Evolutionary conservation across 2,329 filamentous ascomycete species (phyloP).

Genomic region (Dothistroma septosporum): DNA sequence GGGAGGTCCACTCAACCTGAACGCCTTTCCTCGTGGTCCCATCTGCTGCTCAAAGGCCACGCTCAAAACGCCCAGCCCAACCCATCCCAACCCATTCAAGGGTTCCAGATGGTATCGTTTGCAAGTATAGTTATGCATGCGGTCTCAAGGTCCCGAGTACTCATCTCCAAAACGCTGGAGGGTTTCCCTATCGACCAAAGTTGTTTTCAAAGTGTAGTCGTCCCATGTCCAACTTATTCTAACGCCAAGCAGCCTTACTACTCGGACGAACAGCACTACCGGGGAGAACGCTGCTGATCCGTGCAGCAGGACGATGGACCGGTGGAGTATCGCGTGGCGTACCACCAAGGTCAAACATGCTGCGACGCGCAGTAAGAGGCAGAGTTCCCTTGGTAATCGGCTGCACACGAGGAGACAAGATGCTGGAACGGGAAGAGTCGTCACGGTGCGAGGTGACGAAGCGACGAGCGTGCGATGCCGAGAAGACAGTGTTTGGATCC

Average conservation of each 20-base stretch:
- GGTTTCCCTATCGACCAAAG: background rate
- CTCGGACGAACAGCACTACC: slow-evolving; percentile 7
- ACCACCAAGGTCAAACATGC: slow-evolving; percentile 19
- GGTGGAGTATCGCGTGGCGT: slow-evolving; percentile 1
- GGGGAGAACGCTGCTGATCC: slow-evolving; percentile 9
- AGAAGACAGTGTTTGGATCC: slow-evolving; percentile 56
- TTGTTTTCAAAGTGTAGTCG: background rate
- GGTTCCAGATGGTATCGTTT: background rate
- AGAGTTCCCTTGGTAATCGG: slow-evolving; percentile 52
- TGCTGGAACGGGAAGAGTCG: slow-evolving; percentile 44
- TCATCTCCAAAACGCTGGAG: background rate
- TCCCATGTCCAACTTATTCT: background rate
- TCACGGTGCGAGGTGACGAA: slow-evolving; percentile 61
- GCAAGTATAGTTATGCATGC: background rate
- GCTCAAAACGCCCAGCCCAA: background rate
- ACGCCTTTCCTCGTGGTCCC: background rate
- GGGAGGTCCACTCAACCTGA: background rate
- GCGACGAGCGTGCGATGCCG: slow-evolving; percentile 60
- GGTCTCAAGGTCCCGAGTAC: background rate
- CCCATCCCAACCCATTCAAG: no score
- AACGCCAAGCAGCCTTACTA: slow-evolving; percentile 4
- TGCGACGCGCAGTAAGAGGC: slow-evolving; percentile 14
- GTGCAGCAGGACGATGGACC: background rate
- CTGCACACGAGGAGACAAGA: slow-evolving; percentile 58
- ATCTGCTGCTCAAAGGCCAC: background rate